These are phyloP conservation scores for Luvunga scandens DNA, from an alignment of 345 rosid genomes.

Conservation along the genomic window DNA sequence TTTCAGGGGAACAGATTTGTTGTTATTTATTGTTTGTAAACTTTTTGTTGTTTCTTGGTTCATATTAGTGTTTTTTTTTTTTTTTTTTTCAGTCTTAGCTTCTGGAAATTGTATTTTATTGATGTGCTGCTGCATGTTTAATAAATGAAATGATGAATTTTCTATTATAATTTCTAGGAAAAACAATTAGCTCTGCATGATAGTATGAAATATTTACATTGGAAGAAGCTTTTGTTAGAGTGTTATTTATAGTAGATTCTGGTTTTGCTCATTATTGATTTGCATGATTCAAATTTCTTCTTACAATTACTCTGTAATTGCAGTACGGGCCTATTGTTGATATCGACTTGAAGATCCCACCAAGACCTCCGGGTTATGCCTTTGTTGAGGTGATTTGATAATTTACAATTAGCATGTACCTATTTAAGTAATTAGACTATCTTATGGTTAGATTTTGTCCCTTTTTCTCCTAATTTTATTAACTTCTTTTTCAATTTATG, in stretches of 20 bases:
- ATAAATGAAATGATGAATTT: not conserved
- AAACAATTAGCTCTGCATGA: not conserved
- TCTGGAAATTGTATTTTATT: not conserved
- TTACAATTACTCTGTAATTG: constrained; percentile 3
- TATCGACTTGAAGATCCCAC: constrained; percentile 91
- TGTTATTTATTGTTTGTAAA: not conserved
- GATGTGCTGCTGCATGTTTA: not conserved
- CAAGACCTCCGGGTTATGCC: constrained; percentile 96
- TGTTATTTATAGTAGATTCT: too few species aligned
- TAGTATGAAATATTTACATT: not conserved
- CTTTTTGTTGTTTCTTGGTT: too few species aligned
- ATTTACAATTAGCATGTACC: not conserved
- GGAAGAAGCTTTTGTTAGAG: not conserved
- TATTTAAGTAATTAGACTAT: not conserved
- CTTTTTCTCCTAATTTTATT: not conserved
- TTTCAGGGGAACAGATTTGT: not conserved
- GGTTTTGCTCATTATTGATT: not conserved
- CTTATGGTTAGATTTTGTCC: not conserved
- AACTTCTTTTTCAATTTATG: not conserved
- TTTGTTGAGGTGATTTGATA: constrained; percentile 74
- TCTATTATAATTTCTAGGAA: not conserved
- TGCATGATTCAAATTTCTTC: not conserved
- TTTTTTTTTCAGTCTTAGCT: not conserved
- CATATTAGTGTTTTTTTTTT: too few species aligned
- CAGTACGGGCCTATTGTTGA: constrained; percentile 94